These are phyloP conservation scores for Acorus calamus DNA, from an alignment of 106 monocot genomes.

Conservation along the genomic window DNA sequence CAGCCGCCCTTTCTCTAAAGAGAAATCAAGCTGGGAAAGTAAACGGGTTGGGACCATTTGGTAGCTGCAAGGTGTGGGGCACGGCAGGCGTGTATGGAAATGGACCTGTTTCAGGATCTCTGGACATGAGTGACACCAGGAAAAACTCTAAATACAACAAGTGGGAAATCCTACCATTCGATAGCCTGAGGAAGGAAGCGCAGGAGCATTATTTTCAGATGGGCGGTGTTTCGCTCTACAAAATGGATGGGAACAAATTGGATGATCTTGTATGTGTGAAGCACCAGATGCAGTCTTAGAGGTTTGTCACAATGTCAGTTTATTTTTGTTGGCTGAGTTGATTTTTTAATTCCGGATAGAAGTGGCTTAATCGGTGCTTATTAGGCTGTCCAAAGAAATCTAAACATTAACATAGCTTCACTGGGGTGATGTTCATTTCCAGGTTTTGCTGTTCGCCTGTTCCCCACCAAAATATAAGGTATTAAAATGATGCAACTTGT, in stretches of 20 bases:
- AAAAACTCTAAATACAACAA: constrained; percentile 71
- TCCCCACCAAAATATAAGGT: no score
- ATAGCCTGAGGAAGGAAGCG: constrained; percentile 70
- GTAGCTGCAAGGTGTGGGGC: constrained; percentile 89
- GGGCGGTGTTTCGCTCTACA: constrained; percentile 70
- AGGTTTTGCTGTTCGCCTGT: no score
- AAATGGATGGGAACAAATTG: constrained; percentile 96
- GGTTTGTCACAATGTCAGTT: no score
- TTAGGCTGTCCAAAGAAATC: no score
- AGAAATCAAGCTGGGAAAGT: constrained; percentile 23
- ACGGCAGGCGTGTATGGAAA: constrained; percentile 17
- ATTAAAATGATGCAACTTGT: no score
- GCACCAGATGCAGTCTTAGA: constrained; percentile 11
- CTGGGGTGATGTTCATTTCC: no score
- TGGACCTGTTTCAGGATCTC: constrained; percentile 61
- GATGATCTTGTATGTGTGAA: constrained; percentile 93
- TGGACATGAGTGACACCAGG: constrained; percentile 49
- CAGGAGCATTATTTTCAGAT: constrained; percentile 60
- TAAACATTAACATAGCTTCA: no score
- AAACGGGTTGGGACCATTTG: constrained; percentile 44
- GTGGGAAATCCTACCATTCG: constrained; percentile 68
- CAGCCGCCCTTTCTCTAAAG: constrained; percentile 60
- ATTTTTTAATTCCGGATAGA: no score
- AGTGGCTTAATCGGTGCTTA: no score
- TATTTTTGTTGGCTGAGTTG: no score